These are phyloP conservation scores for Musa schizocarpa DNA, from an alignment of 176 grass and related monocot species.

Conservation along the genomic window DNA sequence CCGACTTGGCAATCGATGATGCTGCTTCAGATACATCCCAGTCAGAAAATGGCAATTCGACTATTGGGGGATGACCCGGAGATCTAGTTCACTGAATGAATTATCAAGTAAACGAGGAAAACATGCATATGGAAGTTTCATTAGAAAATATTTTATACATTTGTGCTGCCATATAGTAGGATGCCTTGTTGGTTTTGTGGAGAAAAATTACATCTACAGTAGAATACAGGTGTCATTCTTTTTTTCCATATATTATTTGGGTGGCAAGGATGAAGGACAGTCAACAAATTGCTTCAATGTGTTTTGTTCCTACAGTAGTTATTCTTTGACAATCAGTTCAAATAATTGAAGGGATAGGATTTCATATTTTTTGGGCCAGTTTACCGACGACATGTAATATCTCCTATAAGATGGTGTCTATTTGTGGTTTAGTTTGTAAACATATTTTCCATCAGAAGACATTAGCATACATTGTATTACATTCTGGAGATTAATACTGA, in stretches of 20 bases:
- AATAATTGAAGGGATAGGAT: background rate
- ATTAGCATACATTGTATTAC: no score
- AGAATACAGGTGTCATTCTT: background rate
- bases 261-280: background rate
- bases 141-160: background rate
- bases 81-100: background rate
- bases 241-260: background rate
- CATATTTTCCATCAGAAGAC: no score
- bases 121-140: no score
- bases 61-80: constrained; percentile 21
- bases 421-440: no score
- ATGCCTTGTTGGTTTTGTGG: background rate
- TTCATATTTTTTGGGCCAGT: no score
- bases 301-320: background rate
- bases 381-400: no score
- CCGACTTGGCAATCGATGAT: constrained; percentile 44
- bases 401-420: no score
- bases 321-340: background rate
- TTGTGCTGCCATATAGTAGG: background rate
- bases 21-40: constrained; percentile 34
- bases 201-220: background rate
- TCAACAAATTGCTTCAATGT: background rate
- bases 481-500: no score
- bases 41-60: constrained; percentile 36
- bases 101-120: background rate